Evolutionary conservation across 352 stramenopile genomes (phyloP).

Genomic region (Pythium scleroteichum): DNA sequence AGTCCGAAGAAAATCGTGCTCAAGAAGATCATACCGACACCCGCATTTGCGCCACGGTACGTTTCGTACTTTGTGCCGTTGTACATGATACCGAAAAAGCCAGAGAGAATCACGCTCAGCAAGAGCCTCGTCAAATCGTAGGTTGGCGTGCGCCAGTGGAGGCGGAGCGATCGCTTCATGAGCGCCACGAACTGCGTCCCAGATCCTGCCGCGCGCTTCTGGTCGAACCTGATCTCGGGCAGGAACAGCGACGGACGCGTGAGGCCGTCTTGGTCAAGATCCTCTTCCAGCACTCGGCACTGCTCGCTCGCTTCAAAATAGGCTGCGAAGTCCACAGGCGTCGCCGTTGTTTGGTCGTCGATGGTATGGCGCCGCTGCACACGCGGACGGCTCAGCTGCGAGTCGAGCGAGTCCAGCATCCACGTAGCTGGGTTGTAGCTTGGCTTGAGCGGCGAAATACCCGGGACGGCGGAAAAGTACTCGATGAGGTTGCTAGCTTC

Average conservation of each 20-base stretch:
- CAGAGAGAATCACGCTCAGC: slow-evolving; percentile 56
- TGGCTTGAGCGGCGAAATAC: slow-evolving; percentile 35
- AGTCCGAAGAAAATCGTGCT: slow-evolving; percentile 81
- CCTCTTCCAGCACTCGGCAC: slow-evolving; percentile 41
- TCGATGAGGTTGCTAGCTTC: slow-evolving; percentile 31
- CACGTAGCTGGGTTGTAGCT: slow-evolving; percentile 62
- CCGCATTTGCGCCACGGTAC: slow-evolving; percentile 42
- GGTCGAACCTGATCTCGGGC: slow-evolving; percentile 42
- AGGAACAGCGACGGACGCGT: slow-evolving; percentile 35
- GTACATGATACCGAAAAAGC: slow-evolving; percentile 80
- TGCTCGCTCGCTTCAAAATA: slow-evolving; percentile 41
- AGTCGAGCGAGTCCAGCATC: slow-evolving; percentile 52
- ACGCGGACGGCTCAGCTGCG: slow-evolving; percentile 16
- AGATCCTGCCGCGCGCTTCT: slow-evolving; percentile 37
- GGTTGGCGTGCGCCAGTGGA: slow-evolving; percentile 47
- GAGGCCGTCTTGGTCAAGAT: slow-evolving; percentile 46
- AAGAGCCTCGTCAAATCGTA: slow-evolving; percentile 82
- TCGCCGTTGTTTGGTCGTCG: neutral
- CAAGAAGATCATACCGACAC: slow-evolving; percentile 86
- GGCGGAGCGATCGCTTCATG: slow-evolving; percentile 35
- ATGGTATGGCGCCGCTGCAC: slow-evolving; percentile 1
- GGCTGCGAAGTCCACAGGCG: slow-evolving; percentile 29
- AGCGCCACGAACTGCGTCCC: slow-evolving; percentile 38
- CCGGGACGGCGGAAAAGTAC: slow-evolving; percentile 55
- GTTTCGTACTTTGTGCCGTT: slow-evolving; percentile 45